Percentiles rank a stretch among this genome's conserved stretches.
These are phyloP conservation scores for Westerdykella aurantiaca DNA, from an alignment of 2,329 filamentous ascomycete genomes.

Conservation along the genomic window DNA sequence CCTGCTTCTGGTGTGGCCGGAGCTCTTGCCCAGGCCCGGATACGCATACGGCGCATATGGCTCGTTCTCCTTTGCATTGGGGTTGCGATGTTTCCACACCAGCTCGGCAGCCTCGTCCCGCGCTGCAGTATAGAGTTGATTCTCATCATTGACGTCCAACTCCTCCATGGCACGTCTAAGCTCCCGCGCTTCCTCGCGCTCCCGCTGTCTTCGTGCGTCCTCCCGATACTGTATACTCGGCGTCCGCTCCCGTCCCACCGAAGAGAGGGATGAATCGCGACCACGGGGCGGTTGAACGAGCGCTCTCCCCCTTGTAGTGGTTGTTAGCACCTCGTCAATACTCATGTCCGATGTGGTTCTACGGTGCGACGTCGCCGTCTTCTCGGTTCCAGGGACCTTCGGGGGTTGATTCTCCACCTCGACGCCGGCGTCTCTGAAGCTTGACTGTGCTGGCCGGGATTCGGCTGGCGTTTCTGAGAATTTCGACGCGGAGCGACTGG, in stretches of 20 bases:
- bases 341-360: slow-evolving; percentile 27
- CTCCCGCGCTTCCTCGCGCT: slow-evolving; percentile 69
- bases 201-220: slow-evolving; percentile 69
- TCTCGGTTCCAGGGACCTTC: slow-evolving; percentile 3
- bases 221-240: slow-evolving; percentile 64
- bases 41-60: slow-evolving; percentile 50
- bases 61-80: slow-evolving; percentile 57
- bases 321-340: slow-evolving; percentile 22
- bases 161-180: slow-evolving; percentile 68
- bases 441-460: slow-evolving; percentile 19
- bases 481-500: slow-evolving; percentile 21
- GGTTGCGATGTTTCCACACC: slow-evolving; percentile 70
- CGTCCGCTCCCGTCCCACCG: slow-evolving; percentile 42
- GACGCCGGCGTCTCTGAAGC: slow-evolving; percentile 19
- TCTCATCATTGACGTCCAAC: slow-evolving; percentile 61
- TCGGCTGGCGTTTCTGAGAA: slow-evolving; percentile 21
- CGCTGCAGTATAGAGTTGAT: slow-evolving; percentile 62
- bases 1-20: slow-evolving; percentile 59
- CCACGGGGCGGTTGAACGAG: slow-evolving; percentile 30
- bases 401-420: slow-evolving; percentile 16
- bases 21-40: slow-evolving; percentile 61
- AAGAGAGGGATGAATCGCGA: slow-evolving; percentile 41
- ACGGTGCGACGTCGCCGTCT: slow-evolving; percentile 22
- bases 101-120: slow-evolving; percentile 73
- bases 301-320: slow-evolving; percentile 19